phyloP scores from a whole-genome alignment of 495 filamentous ascomycete species.

The Neurospora tetrasperma region DNA sequence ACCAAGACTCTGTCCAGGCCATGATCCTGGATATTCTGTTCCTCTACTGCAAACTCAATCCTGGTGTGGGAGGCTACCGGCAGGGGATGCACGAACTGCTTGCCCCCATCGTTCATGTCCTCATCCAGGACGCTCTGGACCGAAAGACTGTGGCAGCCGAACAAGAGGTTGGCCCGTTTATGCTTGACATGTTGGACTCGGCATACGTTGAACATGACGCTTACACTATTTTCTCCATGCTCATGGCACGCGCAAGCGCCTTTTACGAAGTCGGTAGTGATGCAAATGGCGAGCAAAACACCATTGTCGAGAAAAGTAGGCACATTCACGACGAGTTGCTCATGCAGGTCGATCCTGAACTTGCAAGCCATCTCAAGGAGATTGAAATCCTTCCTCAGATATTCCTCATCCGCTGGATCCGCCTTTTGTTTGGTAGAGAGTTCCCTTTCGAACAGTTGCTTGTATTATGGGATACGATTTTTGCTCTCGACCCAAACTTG shows the following conservation, averaged over 20 bases:
- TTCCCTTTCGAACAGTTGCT: slow-evolving; percentile 82
- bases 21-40: slow-evolving; percentile 86
- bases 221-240: slow-evolving; percentile 68
- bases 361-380: slow-evolving; percentile 70
- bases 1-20: slow-evolving; percentile 62
- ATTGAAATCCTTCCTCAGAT: slow-evolving; percentile 94
- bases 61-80: slow-evolving; percentile 70
- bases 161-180: slow-evolving; percentile 29
- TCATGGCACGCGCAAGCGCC: slow-evolving; percentile 78
- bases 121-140: slow-evolving; percentile 69
- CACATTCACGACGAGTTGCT: slow-evolving; percentile 77
- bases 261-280: slow-evolving; percentile 68
- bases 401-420: slow-evolving; percentile 93
- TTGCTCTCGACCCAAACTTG: slow-evolving; percentile 76
- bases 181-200: slow-evolving; percentile 57
- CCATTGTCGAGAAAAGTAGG: slow-evolving; percentile 76
- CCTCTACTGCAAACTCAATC: slow-evolving; percentile 88
- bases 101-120: slow-evolving; percentile 81
- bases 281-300: slow-evolving; percentile 32
- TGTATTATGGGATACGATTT: slow-evolving; percentile 79
- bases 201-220: slow-evolving; percentile 80
- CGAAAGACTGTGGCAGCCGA: slow-evolving; percentile 14
- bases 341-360: slow-evolving; percentile 64
- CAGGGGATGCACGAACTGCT: slow-evolving; percentile 97
- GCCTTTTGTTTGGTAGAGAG: slow-evolving; percentile 86